Base-by-base conservation (phyloP, 257 asterid species). In the Solanum habrochaites region DNA sequence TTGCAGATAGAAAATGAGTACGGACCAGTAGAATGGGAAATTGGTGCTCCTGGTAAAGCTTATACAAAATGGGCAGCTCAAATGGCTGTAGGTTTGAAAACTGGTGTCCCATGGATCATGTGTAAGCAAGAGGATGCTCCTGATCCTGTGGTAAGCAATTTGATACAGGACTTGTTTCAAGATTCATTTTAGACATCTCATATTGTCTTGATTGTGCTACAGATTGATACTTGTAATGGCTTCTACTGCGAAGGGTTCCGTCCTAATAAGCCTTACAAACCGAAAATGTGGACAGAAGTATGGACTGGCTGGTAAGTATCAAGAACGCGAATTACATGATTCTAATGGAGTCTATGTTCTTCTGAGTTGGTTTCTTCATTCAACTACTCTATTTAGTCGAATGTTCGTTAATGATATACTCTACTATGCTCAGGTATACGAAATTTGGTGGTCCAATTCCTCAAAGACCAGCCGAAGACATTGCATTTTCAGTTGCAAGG, bases 81-180 rank as follows among this genome's bases (percentile, higher is more conserved):
- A 88, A 92, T 97, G 99, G 99, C 99, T 58, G 96, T 94, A 39
- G 93, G 92, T 71, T 95, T 91, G 81, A 82, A 93, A 39, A 97
- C 99, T 31, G 99, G 98, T 40, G 99, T 95, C 29, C 99, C 99
- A 9, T 97, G 99, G 99, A 92, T 95, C 86, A 97, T 97, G 99
- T 97, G 99, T 92, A 97, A 96, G 82, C 99, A 95, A 91, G 96
- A 94, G 45, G 93, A 95, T n/a, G 99, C 98, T 72, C 99, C 99
- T 23, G 97, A 94, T 90, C 96, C 98, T 45, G 93, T 95, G 25
- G 99, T 97, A 90, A 87, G 88, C 82, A 84, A 73, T 39, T 62
- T 16, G 43, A 16, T 32, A 32, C 4, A 1, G 6, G 81, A 37
- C 81, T 72, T 72, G 49, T 40, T 16, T 74, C 21, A 1, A 23